phyloP scores from a whole-genome alignment of 305 asterid genomes.

The Plantago coronopus region DNA sequence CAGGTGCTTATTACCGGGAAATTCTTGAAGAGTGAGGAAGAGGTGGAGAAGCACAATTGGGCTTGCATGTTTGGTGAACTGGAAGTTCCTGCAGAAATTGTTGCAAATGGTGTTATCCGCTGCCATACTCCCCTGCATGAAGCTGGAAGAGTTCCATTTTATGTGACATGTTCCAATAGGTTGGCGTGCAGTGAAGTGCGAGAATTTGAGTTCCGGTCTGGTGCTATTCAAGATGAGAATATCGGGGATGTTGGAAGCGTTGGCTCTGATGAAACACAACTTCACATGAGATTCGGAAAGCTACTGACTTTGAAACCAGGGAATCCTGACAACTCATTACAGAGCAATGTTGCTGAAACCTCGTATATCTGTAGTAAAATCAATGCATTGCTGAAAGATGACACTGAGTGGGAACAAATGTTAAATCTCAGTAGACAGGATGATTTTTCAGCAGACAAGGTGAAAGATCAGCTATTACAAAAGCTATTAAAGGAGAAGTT shows the following conservation, averaged over 20 bases:
- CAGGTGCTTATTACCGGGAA: constrained; percentile 79
- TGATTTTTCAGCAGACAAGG: constrained; percentile 47
- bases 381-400: constrained; percentile 55
- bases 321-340: constrained; percentile 31
- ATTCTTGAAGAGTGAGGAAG: constrained; percentile 59
- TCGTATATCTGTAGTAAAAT: constrained; percentile 46
- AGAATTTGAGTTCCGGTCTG: constrained; percentile 66
- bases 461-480: constrained; percentile 59
- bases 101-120: constrained; percentile 74
- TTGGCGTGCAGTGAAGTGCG: constrained; percentile 97
- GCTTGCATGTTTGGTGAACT: constrained; percentile 97
- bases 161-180: constrained; percentile 89
- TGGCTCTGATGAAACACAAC: constrained; percentile 52
- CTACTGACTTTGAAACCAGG: constrained; percentile 53
- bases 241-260: constrained; percentile 25
- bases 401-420: constrained; percentile 64
- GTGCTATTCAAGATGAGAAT: constrained; percentile 41
- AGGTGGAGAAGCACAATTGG: constrained; percentile 61
- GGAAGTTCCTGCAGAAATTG: constrained; percentile 86
- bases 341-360: constrained; percentile 35
- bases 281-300: constrained; percentile 69
- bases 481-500: constrained; percentile 75
- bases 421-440: constrained; percentile 40
- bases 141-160: constrained; percentile 80
- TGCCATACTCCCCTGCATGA: constrained; percentile 75